Percentiles rank a stretch among this genome's conserved stretches.
Evolutionary conservation across 495 filamentous ascomycete species (phyloP).

Genomic region (Trichodelitschia bisporula): DNA sequence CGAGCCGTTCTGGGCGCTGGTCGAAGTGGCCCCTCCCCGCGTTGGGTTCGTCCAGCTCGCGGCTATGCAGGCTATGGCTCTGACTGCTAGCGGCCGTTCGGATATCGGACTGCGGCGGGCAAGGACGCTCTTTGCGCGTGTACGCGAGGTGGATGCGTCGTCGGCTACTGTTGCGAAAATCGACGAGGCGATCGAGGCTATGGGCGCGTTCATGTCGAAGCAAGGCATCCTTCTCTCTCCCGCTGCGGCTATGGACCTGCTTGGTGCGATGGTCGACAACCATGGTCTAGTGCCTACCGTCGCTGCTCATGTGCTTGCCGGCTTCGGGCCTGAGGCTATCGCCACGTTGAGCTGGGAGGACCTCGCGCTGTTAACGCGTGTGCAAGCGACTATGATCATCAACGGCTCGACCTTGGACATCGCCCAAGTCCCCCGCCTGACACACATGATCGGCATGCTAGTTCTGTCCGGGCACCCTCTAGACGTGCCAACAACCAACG

Average conservation of each 20-base stretch:
- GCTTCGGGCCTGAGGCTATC: constrained; percentile 33
- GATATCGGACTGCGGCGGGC: constrained; percentile 50
- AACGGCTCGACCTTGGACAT: constrained; percentile 22
- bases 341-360: constrained; percentile 28
- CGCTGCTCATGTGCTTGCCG: constrained; percentile 35
- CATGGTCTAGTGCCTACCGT: constrained; percentile 34
- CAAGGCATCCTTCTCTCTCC: constrained; percentile 23
- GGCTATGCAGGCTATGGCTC: constrained; percentile 60
- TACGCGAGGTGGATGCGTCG: constrained; percentile 45
- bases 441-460: constrained; percentile 32
- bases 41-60: constrained; percentile 51
- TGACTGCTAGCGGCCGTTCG: constrained; percentile 57
- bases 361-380: constrained; percentile 32
- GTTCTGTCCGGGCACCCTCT: constrained; percentile 23
- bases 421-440: constrained; percentile 31
- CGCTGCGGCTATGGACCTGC: constrained; percentile 29
- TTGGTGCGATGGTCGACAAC: constrained; percentile 56
- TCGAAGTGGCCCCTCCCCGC: constrained; percentile 19
- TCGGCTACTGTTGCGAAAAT: constrained; percentile 65
- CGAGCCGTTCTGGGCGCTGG: constrained; percentile 46
- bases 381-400: constrained; percentile 36
- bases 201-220: constrained; percentile 30
- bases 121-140: constrained; percentile 59
- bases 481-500: constrained; percentile 22
- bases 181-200: constrained; percentile 65